Evolutionary conservation across 129 eudicot species (phyloP).

Genomic region (Sambucus nigra): DNA sequence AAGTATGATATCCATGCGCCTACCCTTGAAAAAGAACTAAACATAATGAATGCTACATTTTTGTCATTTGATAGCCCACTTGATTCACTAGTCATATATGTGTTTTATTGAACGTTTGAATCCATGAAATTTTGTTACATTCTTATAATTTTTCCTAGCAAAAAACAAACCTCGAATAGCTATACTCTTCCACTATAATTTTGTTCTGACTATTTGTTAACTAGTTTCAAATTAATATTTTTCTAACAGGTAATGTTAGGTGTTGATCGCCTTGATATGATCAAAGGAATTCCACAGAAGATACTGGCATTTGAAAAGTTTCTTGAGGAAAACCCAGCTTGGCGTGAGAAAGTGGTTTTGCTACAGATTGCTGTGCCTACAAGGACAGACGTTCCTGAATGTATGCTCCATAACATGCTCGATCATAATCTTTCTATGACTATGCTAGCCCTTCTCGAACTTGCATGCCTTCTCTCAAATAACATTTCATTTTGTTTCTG

Average conservation of each 20-base stretch:
- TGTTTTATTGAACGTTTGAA: too few species aligned
- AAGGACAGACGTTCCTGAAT: slow-evolving; percentile 94
- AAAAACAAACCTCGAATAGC: too few species aligned
- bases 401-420: slow-evolving; percentile 34
- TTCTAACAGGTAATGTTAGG: slow-evolving; percentile 81
- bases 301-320: slow-evolving; percentile 90
- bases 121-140: too few species aligned
- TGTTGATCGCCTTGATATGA: slow-evolving; percentile 94
- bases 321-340: slow-evolving; percentile 74
- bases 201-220: too few species aligned
- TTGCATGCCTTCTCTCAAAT: not conserved
- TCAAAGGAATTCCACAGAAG: slow-evolving; percentile 96
- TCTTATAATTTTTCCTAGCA: too few species aligned
- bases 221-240: not conserved
- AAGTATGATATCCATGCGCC: too few species aligned
- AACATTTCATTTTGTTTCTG: slow-evolving; percentile 1
- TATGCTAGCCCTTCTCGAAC: too few species aligned
- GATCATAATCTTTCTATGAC: slow-evolving; percentile 8
- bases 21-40: too few species aligned
- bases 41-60: too few species aligned
- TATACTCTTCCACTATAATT: too few species aligned
- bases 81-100: too few species aligned
- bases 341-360: slow-evolving; percentile 90
- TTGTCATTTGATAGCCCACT: too few species aligned
- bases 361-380: slow-evolving; percentile 98